Evolutionary conservation across 2,329 filamentous ascomycete species (phyloP), one percentile per base, ranked within the genome.

Genomic region (Penicillium sp.): DNA sequence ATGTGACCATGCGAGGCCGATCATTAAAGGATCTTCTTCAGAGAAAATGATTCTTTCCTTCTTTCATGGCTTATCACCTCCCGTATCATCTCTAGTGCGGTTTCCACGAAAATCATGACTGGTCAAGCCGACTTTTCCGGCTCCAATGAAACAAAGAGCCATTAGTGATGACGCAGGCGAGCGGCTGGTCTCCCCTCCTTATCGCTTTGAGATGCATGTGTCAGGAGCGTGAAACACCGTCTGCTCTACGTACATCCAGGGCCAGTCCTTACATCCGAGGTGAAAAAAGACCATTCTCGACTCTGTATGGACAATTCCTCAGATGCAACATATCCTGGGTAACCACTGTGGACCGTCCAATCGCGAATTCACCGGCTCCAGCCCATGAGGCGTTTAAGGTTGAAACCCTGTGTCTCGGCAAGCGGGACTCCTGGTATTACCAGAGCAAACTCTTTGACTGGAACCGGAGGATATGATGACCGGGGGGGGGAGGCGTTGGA

Each of bases 1-100:
- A 57, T 59, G 58, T 56, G 57, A 63, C 57, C 53, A 64, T 60
- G 61, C 59, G 37, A 57, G 52, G 63, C 52, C 41, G 59, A 63
- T 64, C 59, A 60, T 58, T 33, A 48, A 51, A 48, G 31, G 53
- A 51, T 56, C 47, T 55, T 58, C 49, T 50, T 55, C 47, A 50
- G 46, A 50, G 37, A 48, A 39, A 41, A 41, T 41, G 39, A 41
- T 41, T 41, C 16, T 19, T 39, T 39, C 2, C 31, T 21, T 22
- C 44, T 47, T 47, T 47, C 11, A 47, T 19, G 19, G 39, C 19
- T 21, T 21, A 41, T 41, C 39, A 29, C 46, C 31, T 48, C n/a
- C 27, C 14, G 44, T 11, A 22, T 41, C 29, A 14, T 47, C 46
- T 48, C 24, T 21, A 48, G 46, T 19, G 45, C 27, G n/a, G 29